Evolutionary conservation across 2,329 filamentous ascomycete species (phyloP).

Genomic region (Tolypocladium guangdongense): DNA sequence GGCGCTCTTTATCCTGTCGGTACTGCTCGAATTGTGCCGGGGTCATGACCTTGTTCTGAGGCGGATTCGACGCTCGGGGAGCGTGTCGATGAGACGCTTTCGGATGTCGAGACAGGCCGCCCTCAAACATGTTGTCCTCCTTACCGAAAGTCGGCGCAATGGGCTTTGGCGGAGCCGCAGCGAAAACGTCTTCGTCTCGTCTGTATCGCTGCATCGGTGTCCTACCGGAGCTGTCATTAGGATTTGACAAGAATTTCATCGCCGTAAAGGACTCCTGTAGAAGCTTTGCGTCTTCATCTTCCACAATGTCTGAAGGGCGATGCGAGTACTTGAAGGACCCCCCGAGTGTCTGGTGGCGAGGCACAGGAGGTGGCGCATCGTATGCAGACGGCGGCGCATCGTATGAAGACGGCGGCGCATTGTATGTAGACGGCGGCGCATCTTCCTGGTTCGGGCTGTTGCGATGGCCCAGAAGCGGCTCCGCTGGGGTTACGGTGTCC

Average conservation of each 20-base stretch:
- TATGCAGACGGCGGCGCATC: constrained; percentile 16
- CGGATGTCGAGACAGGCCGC: constrained; percentile 26
- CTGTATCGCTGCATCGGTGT: constrained; percentile 19
- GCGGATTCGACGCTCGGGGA: constrained; percentile 24
- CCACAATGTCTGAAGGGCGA: constrained; percentile 26
- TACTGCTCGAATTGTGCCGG: constrained; percentile 78
- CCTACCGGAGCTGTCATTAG: constrained; percentile 9
- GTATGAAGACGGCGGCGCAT: constrained; percentile 14
- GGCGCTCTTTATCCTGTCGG: constrained; percentile 60
- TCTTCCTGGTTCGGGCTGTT: constrained; percentile 38
- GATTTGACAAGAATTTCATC: constrained; percentile 30
- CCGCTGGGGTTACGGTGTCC: constrained; percentile 31
- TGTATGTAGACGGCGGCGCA: neutral
- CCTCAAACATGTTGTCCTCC: constrained; percentile 47
- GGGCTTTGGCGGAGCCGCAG: constrained; percentile 17
- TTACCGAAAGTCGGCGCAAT: constrained; percentile 23
- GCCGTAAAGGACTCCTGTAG: constrained; percentile 41
- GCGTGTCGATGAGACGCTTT: constrained; percentile 24
- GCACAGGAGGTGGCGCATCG: constrained; percentile 17
- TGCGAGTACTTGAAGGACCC: constrained; percentile 18
- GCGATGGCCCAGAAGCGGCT: constrained; percentile 37
- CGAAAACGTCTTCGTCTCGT: constrained; percentile 29
- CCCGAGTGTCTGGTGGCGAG: constrained; percentile 20
- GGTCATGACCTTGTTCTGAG: constrained; percentile 75
- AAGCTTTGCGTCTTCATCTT: constrained; percentile 43